A percentile compares a stretch with the other conserved stretches of the same genome.
phyloP scores from a whole-genome alignment of 257 asterid genomes.

The Rauvolfia tetraphylla region DNA sequence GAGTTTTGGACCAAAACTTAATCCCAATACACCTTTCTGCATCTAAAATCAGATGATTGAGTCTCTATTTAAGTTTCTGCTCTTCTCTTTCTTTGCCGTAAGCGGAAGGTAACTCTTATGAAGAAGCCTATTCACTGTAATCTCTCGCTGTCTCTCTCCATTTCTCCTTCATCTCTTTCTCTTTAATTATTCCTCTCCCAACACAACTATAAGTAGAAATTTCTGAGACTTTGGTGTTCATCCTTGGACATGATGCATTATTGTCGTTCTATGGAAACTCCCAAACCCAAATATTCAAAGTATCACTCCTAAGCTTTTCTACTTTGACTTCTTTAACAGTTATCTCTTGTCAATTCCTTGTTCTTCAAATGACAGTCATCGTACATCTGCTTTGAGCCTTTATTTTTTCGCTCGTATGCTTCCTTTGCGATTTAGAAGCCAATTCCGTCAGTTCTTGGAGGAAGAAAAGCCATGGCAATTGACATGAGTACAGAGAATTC shows the following conservation, averaged over 20 bases:
- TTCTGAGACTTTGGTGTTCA: not conserved
- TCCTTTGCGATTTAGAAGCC: not conserved
- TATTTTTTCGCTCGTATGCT: not conserved
- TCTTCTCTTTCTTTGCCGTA: constrained; percentile 20
- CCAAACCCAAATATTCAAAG: constrained; percentile 10
- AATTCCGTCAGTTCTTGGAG: not conserved
- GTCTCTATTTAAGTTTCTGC: not conserved
- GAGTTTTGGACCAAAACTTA: too few species aligned
- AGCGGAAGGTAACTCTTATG: constrained; percentile 20
- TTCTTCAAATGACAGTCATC: constrained; percentile 12
- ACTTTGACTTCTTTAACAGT: constrained; percentile 23
- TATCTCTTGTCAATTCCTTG: not conserved
- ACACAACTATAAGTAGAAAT: not conserved
- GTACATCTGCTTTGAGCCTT: not conserved
- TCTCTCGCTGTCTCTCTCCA: not conserved
- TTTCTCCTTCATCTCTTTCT: not conserved
- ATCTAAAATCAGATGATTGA: too few species aligned
- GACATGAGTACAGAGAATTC: constrained; percentile 35
- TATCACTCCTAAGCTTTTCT: constrained; percentile 9
- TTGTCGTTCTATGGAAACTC: not conserved
- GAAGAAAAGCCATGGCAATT: constrained; percentile 29
- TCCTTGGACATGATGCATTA: not conserved
- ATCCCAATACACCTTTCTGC: too few species aligned
- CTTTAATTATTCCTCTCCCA: not conserved
- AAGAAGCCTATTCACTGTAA: not conserved